Base-by-base conservation (phyloP, 179 eudicot species). In the Silene vulgaris region DNA sequence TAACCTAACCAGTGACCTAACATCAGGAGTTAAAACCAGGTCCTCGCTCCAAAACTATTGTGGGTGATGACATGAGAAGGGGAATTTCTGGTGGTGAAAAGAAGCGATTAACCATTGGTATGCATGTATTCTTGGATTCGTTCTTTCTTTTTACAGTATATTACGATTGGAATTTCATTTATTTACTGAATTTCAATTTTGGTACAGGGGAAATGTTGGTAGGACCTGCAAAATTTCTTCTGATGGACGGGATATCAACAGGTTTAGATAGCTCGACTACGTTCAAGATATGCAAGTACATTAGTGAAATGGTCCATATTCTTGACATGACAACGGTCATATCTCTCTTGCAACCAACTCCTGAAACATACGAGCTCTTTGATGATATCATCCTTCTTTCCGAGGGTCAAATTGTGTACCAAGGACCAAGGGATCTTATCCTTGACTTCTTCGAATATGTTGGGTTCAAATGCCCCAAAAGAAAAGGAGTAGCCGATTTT, bases 51-150 rank as follows among this genome's bases (percentile, higher is more conserved):
- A n/a, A n/a, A n/a, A n/a, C n/a, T n/a, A 73, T 89, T 61, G 91
- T 88, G 29, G 97, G 97, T 8, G 90, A 90, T 82, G 90, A 89
- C 28, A 89, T 92, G 97, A 90, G 88, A 80, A 82, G 97, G 76
- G 97, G 97, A 16, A 88, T 92, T 61, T 92, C 97, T 45, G 97
- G 97, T 59, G 97, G 97, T 72, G 90, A 92, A 82, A 92, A 90
- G 87, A 92, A 92, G 79, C 90, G 97, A 29, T 86, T 89, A 43
- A 90, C 97, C 4, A 87, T 89, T 2, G 97, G 97, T 88, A 83
- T 65, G 52, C 52, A 45, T 9, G 50, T 54, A 5, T 23, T 12
- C 29, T 13, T 30, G 32, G 9, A 69, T 32, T 12, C 13, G 26
- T 57, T 54, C 23, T 1, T 28, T 8, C 7, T 28, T 19, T 40